phyloP scores from a whole-genome alignment of 768 basidiomycete genomes.

The Lentinula edodes region DNA sequence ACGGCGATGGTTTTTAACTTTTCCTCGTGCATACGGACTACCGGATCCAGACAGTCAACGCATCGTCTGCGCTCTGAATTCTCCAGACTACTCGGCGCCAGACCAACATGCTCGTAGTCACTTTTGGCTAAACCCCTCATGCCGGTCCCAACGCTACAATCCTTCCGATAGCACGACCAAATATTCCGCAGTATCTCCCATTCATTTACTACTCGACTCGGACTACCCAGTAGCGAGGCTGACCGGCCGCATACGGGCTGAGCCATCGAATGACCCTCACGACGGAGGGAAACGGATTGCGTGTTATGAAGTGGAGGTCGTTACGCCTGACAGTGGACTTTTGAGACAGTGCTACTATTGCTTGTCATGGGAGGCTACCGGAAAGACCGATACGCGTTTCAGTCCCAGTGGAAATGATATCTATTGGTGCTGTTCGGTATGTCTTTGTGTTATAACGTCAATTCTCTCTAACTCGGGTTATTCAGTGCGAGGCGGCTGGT shows the following conservation, averaged over 20 bases:
- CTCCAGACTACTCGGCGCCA: neutral
- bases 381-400: neutral
- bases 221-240: neutral
- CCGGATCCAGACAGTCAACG: constrained; percentile 1
- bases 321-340: neutral
- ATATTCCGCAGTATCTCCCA: neutral
- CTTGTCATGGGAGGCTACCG: constrained; percentile 1
- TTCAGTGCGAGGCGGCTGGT: neutral
- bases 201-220: constrained; percentile 3
- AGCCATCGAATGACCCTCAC: constrained; percentile 3
- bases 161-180: neutral
- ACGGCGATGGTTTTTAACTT: constrained; percentile 5
- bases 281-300: constrained; percentile 4
- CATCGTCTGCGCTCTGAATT: constrained; percentile 2
- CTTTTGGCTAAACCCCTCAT: constrained; percentile 5
- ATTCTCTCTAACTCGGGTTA: neutral
- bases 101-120: neutral
- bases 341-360: constrained; percentile 6
- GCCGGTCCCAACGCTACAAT: neutral
- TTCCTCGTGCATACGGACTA: constrained; percentile 1
- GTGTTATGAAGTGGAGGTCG: constrained; percentile 5
- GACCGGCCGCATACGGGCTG: constrained; percentile 1
- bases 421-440: constrained; percentile 2
- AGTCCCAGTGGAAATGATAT: neutral
- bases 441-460: neutral